Evolutionary conservation across 2,329 filamentous ascomycete species (phyloP), one percentile per base, ranked within the genome.

Genomic region (Penicillium sp.): DNA sequence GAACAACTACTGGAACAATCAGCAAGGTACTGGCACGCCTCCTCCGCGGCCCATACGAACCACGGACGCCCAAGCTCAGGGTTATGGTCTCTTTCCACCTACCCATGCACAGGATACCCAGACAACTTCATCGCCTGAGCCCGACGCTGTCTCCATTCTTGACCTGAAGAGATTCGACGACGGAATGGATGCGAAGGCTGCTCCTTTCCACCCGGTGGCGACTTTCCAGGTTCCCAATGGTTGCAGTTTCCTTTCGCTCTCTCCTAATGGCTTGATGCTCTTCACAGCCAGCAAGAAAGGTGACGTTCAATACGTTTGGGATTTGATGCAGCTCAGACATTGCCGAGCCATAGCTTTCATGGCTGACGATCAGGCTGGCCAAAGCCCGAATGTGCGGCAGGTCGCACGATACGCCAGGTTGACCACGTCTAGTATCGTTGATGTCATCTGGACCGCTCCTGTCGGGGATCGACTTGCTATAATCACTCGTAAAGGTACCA

Each of bases 401-500:
- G 80, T 96, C 54, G 90, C 91, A 7, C 85, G 92, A 54, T 96
- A 95, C 66, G 89, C 90, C 18, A 86, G 94, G 36, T 88, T 96
- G 82, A 97, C 92, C 2, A 88, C 92, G 44, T 90, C 94, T 3
- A 88, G 89, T 48, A 90, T 97, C 49, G 83, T 96, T 20, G 92
- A 96, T 65, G 89, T 96, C 38, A 84, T 86, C 3, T 99, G 94
- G 94, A 87, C 88, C 1, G 81, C 83, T 48, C 89, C 89, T 3
- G 86, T 86, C 50, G 90, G 89, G 20, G 89, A 95, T 66, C 86
- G 89, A 52, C 76, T 95, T 35, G 92, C 92, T 1, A 86, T 99
- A 74, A 85, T 96, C 24, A 97, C 94, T 0, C 90, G 95, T 64
- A 89, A 92, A 61, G 91, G 92, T n/a, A 99, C 94, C 8, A 86